phyloP scores from a whole-genome alignment of 2,329 filamentous ascomycete species.

The Neophaeococcomyces mojaviensis region DNA sequence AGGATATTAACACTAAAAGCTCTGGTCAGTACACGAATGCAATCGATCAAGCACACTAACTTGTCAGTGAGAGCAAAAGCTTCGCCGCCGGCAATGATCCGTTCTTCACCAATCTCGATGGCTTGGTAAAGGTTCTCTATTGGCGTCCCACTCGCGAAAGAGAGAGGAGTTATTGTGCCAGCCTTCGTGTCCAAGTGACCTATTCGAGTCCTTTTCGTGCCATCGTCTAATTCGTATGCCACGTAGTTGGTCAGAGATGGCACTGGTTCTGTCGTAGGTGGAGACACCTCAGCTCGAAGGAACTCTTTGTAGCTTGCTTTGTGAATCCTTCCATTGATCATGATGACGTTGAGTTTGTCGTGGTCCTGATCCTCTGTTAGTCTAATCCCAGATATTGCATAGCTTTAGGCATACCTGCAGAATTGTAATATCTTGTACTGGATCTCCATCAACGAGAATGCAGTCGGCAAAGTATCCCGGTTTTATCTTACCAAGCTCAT shows the following conservation, averaged over 20 bases:
- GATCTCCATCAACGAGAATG: conserved; percentile 42
- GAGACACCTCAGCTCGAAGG: neutral
- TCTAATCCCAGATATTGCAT: no score
- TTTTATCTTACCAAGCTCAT: conserved; percentile 36
- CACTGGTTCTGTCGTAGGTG: neutral
- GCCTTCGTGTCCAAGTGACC: conserved; percentile 36
- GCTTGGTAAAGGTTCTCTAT: conserved; percentile 45
- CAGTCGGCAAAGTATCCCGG: conserved; percentile 38
- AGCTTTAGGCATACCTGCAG: no score
- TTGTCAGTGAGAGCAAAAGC: conserved; percentile 22
- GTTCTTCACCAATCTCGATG: conserved; percentile 39
- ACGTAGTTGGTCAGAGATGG: conserved; percentile 31
- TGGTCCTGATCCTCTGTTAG: no score
- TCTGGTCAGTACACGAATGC: neutral
- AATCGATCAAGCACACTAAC: conserved; percentile 6
- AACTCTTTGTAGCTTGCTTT: conserved; percentile 27
- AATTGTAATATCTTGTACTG: conserved; percentile 35
- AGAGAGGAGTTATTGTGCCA: conserved; percentile 36
- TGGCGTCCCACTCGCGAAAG: conserved; percentile 41
- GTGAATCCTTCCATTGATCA: conserved; percentile 43
- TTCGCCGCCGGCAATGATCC: conserved; percentile 31
- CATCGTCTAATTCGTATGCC: conserved; percentile 26
- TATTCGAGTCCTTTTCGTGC: conserved; percentile 26
- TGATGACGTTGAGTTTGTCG: conserved; percentile 37
- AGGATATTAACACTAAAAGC: conserved; percentile 35